A percentile compares a stretch with the other conserved stretches of the same genome.
phyloP scores from a whole-genome alignment of 129 eudicot genomes.

The Solidago caesia region DNA sequence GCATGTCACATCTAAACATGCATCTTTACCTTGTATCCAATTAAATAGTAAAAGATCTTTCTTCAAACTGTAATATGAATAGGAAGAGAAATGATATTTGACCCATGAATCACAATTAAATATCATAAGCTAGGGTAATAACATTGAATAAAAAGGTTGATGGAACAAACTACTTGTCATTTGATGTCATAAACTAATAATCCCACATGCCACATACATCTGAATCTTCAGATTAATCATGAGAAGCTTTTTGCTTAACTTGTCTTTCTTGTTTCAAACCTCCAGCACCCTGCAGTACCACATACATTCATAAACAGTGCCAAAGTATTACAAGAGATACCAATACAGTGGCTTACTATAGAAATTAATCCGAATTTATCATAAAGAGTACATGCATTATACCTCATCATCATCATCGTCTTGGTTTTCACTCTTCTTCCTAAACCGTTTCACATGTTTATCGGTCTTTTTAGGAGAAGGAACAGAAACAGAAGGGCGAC shows the following conservation, averaged over 20 bases:
- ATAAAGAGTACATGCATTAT: constrained; percentile 42
- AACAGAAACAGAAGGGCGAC: constrained; percentile 33
- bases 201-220: constrained; percentile 57
- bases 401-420: constrained; percentile 88
- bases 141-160: not conserved
- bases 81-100: not conserved
- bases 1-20: too few relatives aligned
- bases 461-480: constrained; percentile 46
- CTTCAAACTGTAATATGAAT: constrained; percentile 67
- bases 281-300: constrained; percentile 48
- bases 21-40: too few relatives aligned
- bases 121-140: too few relatives aligned
- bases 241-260: constrained; percentile 51
- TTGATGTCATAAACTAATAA: not conserved
- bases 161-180: not conserved
- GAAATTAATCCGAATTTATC: constrained; percentile 29
- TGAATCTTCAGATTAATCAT: constrained; percentile 56
- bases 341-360: constrained; percentile 44
- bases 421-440: constrained; percentile 66
- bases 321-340: constrained; percentile 30
- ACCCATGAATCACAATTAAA: not conserved
- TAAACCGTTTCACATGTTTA: constrained; percentile 55
- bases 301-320: constrained; percentile 40
- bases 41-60: too few relatives aligned
- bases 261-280: constrained; percentile 45